These are phyloP conservation scores for Hirsutella minnesotensis DNA, from an alignment of 2,329 filamentous ascomycete species.

Conservation along the genomic window DNA sequence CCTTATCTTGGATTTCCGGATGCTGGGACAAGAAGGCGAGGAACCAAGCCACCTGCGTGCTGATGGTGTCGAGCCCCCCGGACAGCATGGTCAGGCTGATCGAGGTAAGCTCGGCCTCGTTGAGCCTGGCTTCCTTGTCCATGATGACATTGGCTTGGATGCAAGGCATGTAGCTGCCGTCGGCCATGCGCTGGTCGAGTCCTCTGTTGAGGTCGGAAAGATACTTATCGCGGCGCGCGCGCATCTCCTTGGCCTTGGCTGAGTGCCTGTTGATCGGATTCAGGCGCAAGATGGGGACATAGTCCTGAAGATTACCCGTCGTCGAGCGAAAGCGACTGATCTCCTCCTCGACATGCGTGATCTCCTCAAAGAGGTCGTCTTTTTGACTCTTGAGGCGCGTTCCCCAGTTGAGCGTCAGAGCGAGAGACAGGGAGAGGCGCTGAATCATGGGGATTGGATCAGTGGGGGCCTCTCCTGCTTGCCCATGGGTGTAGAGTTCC, in stretches of 20 bases:
- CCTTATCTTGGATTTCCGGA: constrained; percentile 51
- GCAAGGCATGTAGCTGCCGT: constrained; percentile 49
- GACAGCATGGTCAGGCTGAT: constrained; percentile 60
- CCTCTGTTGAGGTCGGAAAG: constrained; percentile 43
- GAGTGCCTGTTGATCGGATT: constrained; percentile 51
- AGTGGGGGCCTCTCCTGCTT: constrained; percentile 38
- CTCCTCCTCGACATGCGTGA: constrained; percentile 50
- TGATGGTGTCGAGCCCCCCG: constrained; percentile 55
- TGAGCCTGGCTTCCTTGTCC: constrained; percentile 50
- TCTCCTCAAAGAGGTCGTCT: constrained; percentile 49
- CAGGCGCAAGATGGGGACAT: constrained; percentile 44
- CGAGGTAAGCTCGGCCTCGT: constrained; percentile 49
- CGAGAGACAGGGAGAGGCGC: constrained; percentile 48
- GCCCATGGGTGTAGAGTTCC: constrained; percentile 47
- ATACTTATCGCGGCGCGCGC: constrained; percentile 47
- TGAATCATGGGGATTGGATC: constrained; percentile 61
- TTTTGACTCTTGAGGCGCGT: constrained; percentile 45
- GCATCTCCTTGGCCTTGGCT: constrained; percentile 45
- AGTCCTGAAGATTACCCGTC: constrained; percentile 49
- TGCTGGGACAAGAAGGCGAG: constrained; percentile 46
- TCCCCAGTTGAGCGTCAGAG: constrained; percentile 56
- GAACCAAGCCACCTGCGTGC: constrained; percentile 54
- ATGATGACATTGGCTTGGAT: constrained; percentile 57
- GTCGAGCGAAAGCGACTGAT: constrained; percentile 48
- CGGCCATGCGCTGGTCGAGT: constrained; percentile 47